Conservation (phyloP, 2,329 filamentous ascomycete species). For the Sphaerostilbella broomeana region DNA sequence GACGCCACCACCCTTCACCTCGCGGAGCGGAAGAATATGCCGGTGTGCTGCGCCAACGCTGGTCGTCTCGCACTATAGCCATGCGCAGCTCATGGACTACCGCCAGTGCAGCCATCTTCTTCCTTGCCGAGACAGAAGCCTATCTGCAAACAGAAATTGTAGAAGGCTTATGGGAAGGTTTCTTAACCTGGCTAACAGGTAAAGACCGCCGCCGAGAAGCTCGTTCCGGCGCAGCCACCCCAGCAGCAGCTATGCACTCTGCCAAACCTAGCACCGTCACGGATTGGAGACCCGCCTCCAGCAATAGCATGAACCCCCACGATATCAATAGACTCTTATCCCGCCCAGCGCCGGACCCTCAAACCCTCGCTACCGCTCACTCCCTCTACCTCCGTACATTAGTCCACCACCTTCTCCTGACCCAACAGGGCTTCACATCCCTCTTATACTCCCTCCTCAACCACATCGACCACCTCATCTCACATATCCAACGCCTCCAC, state of each 20-base stretch:
- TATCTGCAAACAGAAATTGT: constrained; percentile 91
- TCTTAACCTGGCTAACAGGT: constrained; percentile 65
- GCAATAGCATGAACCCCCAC: constrained; percentile 2
- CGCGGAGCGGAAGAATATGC: constrained; percentile 54
- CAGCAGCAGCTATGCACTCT: constrained; percentile 14
- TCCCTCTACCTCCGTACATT: constrained; percentile 67
- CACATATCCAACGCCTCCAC: constrained; percentile 69
- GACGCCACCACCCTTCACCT: constrained; percentile 70
- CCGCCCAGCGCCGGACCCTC: constrained; percentile 60
- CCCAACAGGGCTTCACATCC: constrained; percentile 55
- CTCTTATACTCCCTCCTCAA: constrained; percentile 60
- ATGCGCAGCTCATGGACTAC: constrained; percentile 89
- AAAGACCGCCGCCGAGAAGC: constrained; percentile 27
- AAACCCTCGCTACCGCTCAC: constrained; percentile 76
- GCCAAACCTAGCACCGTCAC: not conserved
- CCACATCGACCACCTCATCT: constrained; percentile 74
- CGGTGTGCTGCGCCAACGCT: constrained; percentile 55
- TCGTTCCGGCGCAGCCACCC: constrained; percentile 20
- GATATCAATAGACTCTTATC: constrained; percentile 2
- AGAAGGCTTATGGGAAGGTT: constrained; percentile 70
- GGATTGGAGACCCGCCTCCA: constrained; percentile 8
- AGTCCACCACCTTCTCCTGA: constrained; percentile 58
- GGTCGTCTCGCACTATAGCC: constrained; percentile 53
- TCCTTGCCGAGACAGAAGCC: constrained; percentile 77
- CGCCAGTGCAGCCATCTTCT: constrained; percentile 78